phyloP scores from a whole-genome alignment of 2,329 filamentous ascomycete genomes.

The Ophiocordyceps camponoti-floridani region DNA sequence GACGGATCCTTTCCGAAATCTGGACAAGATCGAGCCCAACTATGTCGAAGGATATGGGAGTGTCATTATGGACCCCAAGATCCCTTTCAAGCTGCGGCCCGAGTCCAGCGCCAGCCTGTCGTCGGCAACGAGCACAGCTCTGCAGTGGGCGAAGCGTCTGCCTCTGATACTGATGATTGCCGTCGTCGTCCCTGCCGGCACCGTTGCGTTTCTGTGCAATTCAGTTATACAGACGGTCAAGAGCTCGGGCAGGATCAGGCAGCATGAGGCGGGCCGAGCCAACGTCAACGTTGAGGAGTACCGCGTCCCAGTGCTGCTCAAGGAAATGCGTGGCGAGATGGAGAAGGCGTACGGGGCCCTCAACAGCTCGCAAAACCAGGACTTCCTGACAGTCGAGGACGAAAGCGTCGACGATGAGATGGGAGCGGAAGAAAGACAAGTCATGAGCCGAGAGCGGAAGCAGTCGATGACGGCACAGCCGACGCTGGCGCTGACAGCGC shows the following conservation, averaged over 20 bases:
- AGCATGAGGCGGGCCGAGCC: conserved; percentile 55
- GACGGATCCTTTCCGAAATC: conserved; percentile 56
- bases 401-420: conserved; percentile 15
- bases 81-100: conserved; percentile 37
- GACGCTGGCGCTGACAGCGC: conserved; percentile 57
- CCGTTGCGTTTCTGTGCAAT: conserved; percentile 56
- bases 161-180: conserved; percentile 47
- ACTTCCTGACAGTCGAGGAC: conserved; percentile 47
- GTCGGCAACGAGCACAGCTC: conserved; percentile 12
- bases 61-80: conserved; percentile 52
- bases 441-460: conserved; percentile 22
- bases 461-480: conserved; percentile 33
- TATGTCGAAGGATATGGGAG: conserved; percentile 57
- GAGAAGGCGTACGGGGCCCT: conserved; percentile 63
- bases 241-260: conserved; percentile 54
- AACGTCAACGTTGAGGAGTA: conserved; percentile 54
- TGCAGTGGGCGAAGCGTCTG: conserved; percentile 28
- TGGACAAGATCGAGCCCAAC: conserved; percentile 50
- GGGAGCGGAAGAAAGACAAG: conserved; percentile 19
- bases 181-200: conserved; percentile 56
- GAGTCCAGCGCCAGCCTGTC: conserved; percentile 10
- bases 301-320: conserved; percentile 57
- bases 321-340: conserved; percentile 56
- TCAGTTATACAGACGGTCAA: conserved; percentile 58
- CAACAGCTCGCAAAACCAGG: conserved; percentile 48